Evolutionary conservation across 2,329 filamentous ascomycete species (phyloP), one percentile per base, ranked within the genome.

Genomic region (Apiospora koreana): DNA sequence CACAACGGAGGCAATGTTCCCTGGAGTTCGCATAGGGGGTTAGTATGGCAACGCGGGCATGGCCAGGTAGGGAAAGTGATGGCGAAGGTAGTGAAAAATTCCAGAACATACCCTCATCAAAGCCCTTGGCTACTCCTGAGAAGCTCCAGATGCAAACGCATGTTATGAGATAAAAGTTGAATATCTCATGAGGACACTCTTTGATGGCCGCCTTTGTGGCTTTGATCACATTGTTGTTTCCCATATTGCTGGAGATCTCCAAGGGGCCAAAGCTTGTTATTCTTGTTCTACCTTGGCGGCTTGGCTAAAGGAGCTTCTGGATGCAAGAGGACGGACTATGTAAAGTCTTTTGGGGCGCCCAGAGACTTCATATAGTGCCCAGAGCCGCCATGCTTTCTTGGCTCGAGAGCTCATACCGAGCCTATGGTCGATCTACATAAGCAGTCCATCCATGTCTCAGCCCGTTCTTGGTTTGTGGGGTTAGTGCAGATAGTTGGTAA

Each of bases 1-100:
- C 35, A 79, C 77, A 2, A 78, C 68, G 0, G 76, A 78, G 9
- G 77, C 77, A 10, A 78, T 79, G 65, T 79, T 79, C 14, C 76
- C 77, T 79, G 23, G 0, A 12, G 42, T 31, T 2, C 8, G 9
- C 2, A 45, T 16, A 28, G 41, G 28, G 14, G 28, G 64, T 66
- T n/a, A 66, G 41, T 5, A 66, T 21, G n/a, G n/a, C 3, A 45
- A 21, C 7, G 16, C 18, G 12, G 12, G 3, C 14, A 12, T 45
- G 8, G 23, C 14, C 18, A 12, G 21, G 42, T 12, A 16, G 18
- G 18, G 21, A 1, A n/a, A n/a, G n/a, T n/a, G n/a, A n/a, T n/a
- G n/a, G n/a, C n/a, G n/a, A n/a, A n/a, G n/a, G n/a, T n/a, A n/a
- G n/a, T n/a, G n/a, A n/a, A n/a, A n/a, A n/a, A n/a, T n/a, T n/a